Evolutionary conservation across 805 yeast species (phyloP).

Genomic region (Hemisphaericaspora nanyangensis): DNA sequence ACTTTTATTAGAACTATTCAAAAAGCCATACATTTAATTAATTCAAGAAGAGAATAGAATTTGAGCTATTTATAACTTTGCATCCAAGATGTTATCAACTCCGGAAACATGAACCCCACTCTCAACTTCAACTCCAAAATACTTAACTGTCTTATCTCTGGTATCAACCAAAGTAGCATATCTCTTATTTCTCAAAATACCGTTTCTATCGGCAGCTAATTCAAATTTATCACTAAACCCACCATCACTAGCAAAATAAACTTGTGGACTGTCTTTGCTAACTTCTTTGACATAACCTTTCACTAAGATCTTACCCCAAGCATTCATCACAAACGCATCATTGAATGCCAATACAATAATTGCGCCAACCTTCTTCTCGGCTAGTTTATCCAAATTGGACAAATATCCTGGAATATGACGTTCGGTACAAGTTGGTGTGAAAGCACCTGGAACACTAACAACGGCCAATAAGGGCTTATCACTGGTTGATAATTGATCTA

Average conservation of each 20-base stretch:
- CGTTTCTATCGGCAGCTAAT: constrained; percentile 32
- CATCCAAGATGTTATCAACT: constrained; percentile 35
- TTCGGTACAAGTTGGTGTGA: constrained; percentile 44
- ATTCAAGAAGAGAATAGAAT: neutral
- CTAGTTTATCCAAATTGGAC: constrained; percentile 24
- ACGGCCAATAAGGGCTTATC: constrained; percentile 24
- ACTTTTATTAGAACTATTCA: neutral
- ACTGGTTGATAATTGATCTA: constrained; percentile 18
- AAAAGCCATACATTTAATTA: neutral
- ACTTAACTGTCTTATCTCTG: constrained; percentile 23
- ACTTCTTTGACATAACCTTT: constrained; percentile 17
- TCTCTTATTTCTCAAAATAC: constrained; percentile 37
- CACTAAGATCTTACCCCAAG: constrained; percentile 42
- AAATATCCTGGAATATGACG: constrained; percentile 40
- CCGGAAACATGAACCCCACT: constrained; percentile 33
- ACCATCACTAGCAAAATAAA: constrained; percentile 40
- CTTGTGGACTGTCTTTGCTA: constrained; percentile 20
- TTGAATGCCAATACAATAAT: constrained; percentile 35
- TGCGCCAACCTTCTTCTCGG: constrained; percentile 23
- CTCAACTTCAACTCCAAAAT: constrained; percentile 32
- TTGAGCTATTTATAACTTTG: constrained; percentile 8
- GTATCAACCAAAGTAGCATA: constrained; percentile 34
- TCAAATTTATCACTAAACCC: constrained; percentile 26
- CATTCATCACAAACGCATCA: constrained; percentile 41
- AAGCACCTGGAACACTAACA: constrained; percentile 42